These are phyloP conservation scores for Cymbidium sinense DNA, from an alignment of 106 monocot species.

Conservation along the genomic window DNA sequence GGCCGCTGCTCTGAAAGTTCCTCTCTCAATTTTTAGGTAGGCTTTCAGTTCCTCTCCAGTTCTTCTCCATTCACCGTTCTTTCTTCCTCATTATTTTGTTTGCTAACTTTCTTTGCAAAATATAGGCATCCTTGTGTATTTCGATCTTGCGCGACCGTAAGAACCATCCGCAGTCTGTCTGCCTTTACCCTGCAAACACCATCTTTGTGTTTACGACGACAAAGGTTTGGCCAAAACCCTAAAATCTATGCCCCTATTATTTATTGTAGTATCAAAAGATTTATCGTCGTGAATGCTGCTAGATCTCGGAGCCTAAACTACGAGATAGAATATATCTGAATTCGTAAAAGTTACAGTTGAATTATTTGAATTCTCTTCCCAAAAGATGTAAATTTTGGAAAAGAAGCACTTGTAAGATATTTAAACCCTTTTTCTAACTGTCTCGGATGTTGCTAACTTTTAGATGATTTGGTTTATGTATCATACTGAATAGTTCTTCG, in stretches of 20 bases:
- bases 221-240: slow-evolving; percentile 5
- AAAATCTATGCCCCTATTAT: not conserved
- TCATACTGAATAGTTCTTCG: not conserved
- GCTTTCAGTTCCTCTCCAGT: slow-evolving; percentile 2
- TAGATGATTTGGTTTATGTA: no score
- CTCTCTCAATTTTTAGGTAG: slow-evolving; percentile 24
- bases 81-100: slow-evolving; percentile 7
- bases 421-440: not conserved
- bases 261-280: not conserved
- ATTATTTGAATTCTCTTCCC: not conserved
- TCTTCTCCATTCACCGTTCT: not conserved
- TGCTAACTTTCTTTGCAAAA: not conserved
- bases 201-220: not conserved
- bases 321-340: not conserved
- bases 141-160: slow-evolving; percentile 1
- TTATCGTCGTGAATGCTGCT: not conserved
- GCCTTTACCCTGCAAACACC: not conserved
- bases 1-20: slow-evolving; percentile 13
- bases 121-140: slow-evolving; percentile 1
- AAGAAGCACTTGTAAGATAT: not conserved
- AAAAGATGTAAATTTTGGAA: no score
- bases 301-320: no score
- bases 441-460: no score
- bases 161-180: not conserved
- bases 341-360: not conserved